These are phyloP conservation scores for Haplosporangium sp. DNA, from an alignment of 371 early-diverging fungal genomes.

Conservation along the genomic window DNA sequence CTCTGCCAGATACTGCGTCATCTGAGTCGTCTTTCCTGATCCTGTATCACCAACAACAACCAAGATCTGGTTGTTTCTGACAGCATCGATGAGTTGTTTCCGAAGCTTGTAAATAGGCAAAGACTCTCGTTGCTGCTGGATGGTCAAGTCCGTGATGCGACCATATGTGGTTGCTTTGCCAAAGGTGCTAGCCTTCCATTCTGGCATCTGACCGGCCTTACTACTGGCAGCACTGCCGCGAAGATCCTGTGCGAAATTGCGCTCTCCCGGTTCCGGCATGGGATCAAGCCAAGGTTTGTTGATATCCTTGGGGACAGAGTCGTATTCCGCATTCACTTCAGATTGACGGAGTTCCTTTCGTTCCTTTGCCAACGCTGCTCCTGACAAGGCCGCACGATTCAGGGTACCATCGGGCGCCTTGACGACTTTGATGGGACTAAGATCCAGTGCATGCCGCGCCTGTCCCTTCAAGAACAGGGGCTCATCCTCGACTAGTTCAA, in stretches of 20 bases:
- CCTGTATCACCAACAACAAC: slow-evolving; percentile 98
- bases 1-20: slow-evolving; percentile 98
- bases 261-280: slow-evolving; percentile 89
- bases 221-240: slow-evolving; percentile 69
- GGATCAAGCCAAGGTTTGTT: slow-evolving; percentile 95
- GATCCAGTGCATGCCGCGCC: slow-evolving; percentile 82
- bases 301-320: slow-evolving; percentile 90
- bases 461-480: slow-evolving; percentile 96
- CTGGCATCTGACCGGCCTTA: slow-evolving; percentile 81
- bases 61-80: slow-evolving; percentile 90
- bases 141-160: slow-evolving; percentile 85
- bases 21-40: slow-evolving; percentile 99
- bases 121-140: slow-evolving; percentile 93
- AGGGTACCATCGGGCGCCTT: slow-evolving; percentile 97
- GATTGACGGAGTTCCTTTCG: slow-evolving; percentile 90
- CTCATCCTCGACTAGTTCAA: slow-evolving; percentile 96
- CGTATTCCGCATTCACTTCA: slow-evolving; percentile 88
- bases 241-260: slow-evolving; percentile 91
- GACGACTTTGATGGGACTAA: slow-evolving; percentile 96
- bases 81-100: slow-evolving; percentile 82
- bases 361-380: slow-evolving; percentile 94
- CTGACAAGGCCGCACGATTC: slow-evolving; percentile 94
- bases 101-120: slow-evolving; percentile 91
- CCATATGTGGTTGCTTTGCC: slow-evolving; percentile 93
- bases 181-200: slow-evolving; percentile 93